Evolutionary conservation across 2,329 filamentous ascomycete genomes (phyloP), one percentile per base, ranked within the genome.

Genomic region (Aureobasidium vineae): DNA sequence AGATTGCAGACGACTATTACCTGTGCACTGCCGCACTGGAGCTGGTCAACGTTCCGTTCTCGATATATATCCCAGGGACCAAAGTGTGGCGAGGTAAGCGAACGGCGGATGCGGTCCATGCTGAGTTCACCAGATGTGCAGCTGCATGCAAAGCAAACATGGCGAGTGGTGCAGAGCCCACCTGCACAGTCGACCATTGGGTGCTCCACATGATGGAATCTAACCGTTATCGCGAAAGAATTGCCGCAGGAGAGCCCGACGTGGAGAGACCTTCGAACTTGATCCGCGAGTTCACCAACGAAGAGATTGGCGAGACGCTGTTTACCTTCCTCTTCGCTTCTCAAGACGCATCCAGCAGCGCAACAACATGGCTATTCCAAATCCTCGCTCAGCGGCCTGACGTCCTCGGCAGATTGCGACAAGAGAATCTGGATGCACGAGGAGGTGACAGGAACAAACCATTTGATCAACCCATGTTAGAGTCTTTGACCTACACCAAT

Each of bases 41-140:
- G 40, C 31, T 67, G 6, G 66, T 67, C 45, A 67, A 67, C 8
- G 23, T 68, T 26, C 66, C 66, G 0, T 66, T 82, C 0, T 81
- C 61, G 1, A 90, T 98, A 79, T 97, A 97, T 76, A 80, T 98
- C 47, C 94, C 94, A 45, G 98, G 86, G 83, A 97, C 93, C 76
- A 94, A 92, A 83, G 92, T 92, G 5, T 98, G 92, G 92, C 96
- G 96, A 75, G 95, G 94, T 73, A 97, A 97, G 85, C 96, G 93
- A 82, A 92, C 92, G 36, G 88, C 94, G 67, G 91, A 97, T 74
- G 92, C 96, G 88, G 92, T 97, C 40, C 83, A 98, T 70, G 85
- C 84, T 57, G 93, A 97, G 77, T 98, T 98, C 75, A 81, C 89
- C 76, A 93, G 92, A 79, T 97, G 94, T 75, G 90, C 94, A 54